These are phyloP conservation scores for Hansfordia pulvinata DNA, from an alignment of 2,329 filamentous ascomycete genomes.

Conservation along the genomic window DNA sequence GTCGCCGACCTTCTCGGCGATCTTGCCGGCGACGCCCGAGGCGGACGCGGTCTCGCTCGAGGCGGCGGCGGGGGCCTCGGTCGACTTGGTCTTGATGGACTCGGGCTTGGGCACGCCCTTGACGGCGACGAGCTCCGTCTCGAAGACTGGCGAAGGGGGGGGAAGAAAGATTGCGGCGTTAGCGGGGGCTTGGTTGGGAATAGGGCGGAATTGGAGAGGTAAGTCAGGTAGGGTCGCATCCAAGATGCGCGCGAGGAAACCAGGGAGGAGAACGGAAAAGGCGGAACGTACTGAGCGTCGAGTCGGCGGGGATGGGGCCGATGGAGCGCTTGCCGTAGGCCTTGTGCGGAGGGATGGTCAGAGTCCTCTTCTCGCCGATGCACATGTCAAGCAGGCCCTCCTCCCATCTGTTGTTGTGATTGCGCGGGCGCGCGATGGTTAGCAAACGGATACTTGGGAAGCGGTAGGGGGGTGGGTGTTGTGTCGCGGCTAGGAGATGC, in stretches of 20 bases:
- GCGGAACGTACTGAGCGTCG: slow-evolving; percentile 62
- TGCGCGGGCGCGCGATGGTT: background rate
- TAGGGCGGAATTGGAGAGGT: too few relatives aligned
- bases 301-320: slow-evolving; percentile 72
- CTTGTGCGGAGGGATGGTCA: slow-evolving; percentile 79
- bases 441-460: too few relatives aligned
- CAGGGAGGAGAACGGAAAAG: too few relatives aligned
- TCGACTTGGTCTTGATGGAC: slow-evolving; percentile 26
- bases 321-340: slow-evolving; percentile 67
- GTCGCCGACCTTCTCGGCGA: slow-evolving; percentile 31
- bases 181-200: too few relatives aligned
- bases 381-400: slow-evolving; percentile 87
- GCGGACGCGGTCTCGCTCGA: slow-evolving; percentile 11
- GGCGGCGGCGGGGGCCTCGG: slow-evolving; percentile 12
- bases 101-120: slow-evolving; percentile 50
- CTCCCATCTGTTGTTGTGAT: slow-evolving; percentile 54
- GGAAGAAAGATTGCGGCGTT: too few relatives aligned
- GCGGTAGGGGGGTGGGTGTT: too few relatives aligned
- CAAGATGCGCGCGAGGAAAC: too few relatives aligned
- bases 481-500: slow-evolving; percentile 1
- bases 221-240: too few relatives aligned
- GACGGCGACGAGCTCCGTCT: slow-evolving; percentile 81
- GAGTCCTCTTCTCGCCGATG: slow-evolving; percentile 71
- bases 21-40: slow-evolving; percentile 21
- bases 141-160: slow-evolving; percentile 68